These are phyloP conservation scores for Priceomyces medius DNA, from an alignment of 805 yeast species.

Conservation along the genomic window DNA sequence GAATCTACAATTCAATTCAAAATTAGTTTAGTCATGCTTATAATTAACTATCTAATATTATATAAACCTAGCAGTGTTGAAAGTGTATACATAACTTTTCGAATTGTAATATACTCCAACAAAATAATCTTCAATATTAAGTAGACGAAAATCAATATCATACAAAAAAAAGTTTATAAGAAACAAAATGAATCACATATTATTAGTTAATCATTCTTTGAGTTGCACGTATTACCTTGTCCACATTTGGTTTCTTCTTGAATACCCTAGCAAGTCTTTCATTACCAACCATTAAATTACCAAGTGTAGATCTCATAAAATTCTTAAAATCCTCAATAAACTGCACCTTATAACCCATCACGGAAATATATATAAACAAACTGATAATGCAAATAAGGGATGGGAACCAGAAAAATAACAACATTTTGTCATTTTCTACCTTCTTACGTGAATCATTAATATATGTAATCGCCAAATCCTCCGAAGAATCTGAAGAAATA, in stretches of 20 bases:
- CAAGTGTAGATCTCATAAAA: slow-evolving; percentile 35
- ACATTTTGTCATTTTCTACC: slow-evolving; percentile 72
- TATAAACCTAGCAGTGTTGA: neutral
- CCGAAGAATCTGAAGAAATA: slow-evolving; percentile 41
- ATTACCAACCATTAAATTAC: slow-evolving; percentile 44
- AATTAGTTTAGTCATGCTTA: too few relatives aligned
- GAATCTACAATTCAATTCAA: too few relatives aligned
- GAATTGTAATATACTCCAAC: neutral
- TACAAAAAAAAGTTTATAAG: neutral
- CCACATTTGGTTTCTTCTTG: slow-evolving; percentile 10
- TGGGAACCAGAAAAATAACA: slow-evolving; percentile 91
- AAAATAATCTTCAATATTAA: neutral
- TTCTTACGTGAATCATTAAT: slow-evolving; percentile 47
- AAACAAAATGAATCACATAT: neutral
- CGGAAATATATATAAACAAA: slow-evolving; percentile 43
- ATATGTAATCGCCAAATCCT: slow-evolving; percentile 43
- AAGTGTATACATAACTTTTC: neutral
- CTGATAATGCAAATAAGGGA: slow-evolving; percentile 57
- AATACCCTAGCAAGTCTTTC: slow-evolving; percentile 41
- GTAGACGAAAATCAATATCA: too few relatives aligned
- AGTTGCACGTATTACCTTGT: slow-evolving; percentile 3
- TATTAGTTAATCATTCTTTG: slow-evolving; percentile 1
- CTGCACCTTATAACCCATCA: slow-evolving; percentile 40
- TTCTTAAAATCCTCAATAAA: slow-evolving; percentile 34
- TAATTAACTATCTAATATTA: neutral